phyloP scores from a whole-genome alignment of 495 filamentous ascomycete species.

The Penicillium lividum region DNA sequence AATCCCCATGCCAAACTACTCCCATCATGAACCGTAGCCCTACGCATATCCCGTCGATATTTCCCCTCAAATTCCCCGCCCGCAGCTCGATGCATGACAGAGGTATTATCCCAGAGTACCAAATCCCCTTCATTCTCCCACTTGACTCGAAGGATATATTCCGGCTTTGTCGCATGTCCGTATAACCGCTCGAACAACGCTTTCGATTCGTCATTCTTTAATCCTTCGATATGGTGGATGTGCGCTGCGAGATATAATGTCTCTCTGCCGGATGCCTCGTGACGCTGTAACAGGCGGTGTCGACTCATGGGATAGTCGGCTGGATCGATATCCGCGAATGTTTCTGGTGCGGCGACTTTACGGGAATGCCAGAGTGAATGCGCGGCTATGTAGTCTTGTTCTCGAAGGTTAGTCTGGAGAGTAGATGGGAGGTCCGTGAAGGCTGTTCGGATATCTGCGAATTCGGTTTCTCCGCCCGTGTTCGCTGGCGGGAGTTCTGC shows the following conservation, averaged over 20 bases:
- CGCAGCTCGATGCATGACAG: conserved; percentile 54
- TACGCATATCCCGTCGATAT: conserved; percentile 52
- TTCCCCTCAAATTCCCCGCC: conserved; percentile 52
- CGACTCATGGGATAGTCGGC: conserved; percentile 42
- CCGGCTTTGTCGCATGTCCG: conserved; percentile 48
- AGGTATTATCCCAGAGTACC: conserved; percentile 62
- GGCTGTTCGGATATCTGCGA: conserved; percentile 57
- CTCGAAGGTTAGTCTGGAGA: conserved; percentile 38
- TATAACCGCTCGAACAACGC: conserved; percentile 47
- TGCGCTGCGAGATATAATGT: conserved; percentile 58
- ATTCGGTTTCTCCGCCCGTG: conserved; percentile 57
- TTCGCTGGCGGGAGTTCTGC: conserved; percentile 50
- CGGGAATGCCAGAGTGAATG: conserved; percentile 57
- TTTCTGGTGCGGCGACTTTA: conserved; percentile 53
- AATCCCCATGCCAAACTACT: conserved; percentile 39
- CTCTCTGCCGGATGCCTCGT: conserved; percentile 54
- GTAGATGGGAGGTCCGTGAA: conserved; percentile 49
- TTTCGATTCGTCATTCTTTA: conserved; percentile 32
- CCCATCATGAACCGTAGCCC: conserved; percentile 55
- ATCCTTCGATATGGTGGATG: conserved; percentile 56
- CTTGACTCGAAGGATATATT: conserved; percentile 47
- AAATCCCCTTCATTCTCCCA: conserved; percentile 54
- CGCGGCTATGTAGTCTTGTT: conserved; percentile 52
- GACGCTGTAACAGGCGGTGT: conserved; percentile 52
- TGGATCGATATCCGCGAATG: conserved; percentile 51